phyloP scores from a whole-genome alignment of 164 flowering plant genomes.

The Vitis rupestris region DNA sequence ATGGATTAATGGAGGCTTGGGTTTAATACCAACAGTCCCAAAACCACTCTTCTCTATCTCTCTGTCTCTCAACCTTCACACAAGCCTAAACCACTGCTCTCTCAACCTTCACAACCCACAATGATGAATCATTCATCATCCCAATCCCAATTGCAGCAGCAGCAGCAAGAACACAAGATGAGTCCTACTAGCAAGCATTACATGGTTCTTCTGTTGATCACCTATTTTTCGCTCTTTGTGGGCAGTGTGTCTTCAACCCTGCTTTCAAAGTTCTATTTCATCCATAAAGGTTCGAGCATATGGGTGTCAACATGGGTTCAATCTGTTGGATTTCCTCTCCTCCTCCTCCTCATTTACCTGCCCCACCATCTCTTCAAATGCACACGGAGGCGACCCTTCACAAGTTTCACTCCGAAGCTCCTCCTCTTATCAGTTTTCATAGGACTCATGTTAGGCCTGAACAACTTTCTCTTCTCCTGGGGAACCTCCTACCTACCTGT shows the following conservation, averaged over 20 bases:
- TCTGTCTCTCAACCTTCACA: no score
- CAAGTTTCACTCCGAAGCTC: constrained; percentile 33
- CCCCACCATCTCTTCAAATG: constrained; percentile 22
- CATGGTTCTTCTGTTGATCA: constrained; percentile 40
- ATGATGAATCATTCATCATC: neutral
- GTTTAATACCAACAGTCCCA: no score
- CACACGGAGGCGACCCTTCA: constrained; percentile 41
- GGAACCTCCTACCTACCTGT: constrained; percentile 74
- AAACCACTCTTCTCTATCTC: no score
- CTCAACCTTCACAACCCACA: neutral
- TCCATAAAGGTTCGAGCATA: constrained; percentile 67
- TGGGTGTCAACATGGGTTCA: constrained; percentile 87
- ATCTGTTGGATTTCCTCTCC: constrained; percentile 71
- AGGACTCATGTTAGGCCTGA: constrained; percentile 60
- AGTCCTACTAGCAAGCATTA: constrained; percentile 19
- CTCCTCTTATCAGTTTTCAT: constrained; percentile 22
- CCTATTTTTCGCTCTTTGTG: constrained; percentile 41
- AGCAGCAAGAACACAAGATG: no score
- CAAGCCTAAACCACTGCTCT: neutral
- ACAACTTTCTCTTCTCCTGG: constrained; percentile 68
- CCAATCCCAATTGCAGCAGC: no score
- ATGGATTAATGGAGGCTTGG: no score
- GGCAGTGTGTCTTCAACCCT: constrained; percentile 60
- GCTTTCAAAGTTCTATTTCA: constrained; percentile 69
- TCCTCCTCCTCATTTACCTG: constrained; percentile 43